Conservation (phyloP, 129 eudicot species). For the Tanacetum coccineum region DNA sequence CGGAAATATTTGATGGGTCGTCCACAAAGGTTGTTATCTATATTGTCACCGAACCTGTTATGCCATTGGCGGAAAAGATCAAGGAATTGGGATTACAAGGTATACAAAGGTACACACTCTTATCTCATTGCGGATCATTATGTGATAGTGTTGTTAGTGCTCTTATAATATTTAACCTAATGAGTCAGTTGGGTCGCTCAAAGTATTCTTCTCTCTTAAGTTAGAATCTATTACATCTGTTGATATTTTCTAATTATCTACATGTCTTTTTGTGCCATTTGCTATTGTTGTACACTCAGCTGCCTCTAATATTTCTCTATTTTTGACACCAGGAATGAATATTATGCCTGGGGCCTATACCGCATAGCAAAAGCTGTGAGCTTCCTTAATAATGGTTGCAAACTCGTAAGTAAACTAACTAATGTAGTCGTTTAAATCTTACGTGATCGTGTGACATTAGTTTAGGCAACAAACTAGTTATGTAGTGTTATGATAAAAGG, state of each 20-base stretch:
- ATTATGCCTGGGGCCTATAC: constrained; percentile 93
- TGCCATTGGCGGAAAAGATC: constrained; percentile 90
- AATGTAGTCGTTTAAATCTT: neutral
- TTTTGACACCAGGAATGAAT: constrained; percentile 68
- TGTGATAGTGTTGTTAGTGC: neutral
- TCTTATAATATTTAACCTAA: constrained; percentile 2
- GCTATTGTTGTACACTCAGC: constrained; percentile 3
- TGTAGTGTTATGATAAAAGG: neutral
- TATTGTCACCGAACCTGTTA: constrained; percentile 94
- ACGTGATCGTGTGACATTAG: constrained; percentile 9
- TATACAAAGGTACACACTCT: constrained; percentile 56
- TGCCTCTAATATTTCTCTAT: constrained; percentile 14
- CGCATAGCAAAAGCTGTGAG: constrained; percentile 98
- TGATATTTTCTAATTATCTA: neutral
- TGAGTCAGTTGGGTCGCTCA: neutral
- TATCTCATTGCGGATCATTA: constrained; percentile 16
- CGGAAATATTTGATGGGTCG: constrained; percentile 74
- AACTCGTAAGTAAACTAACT: constrained; percentile 61
- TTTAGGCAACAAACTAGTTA: constrained; percentile 1
- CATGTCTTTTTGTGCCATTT: constrained; percentile 5
- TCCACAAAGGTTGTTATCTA: constrained; percentile 74
- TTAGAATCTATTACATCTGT: neutral
- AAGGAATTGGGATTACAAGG: constrained; percentile 92
- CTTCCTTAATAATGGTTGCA: constrained; percentile 96
- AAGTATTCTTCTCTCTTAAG: constrained; percentile 3